Percentiles rank a stretch among this genome's conserved stretches.
Evolutionary conservation across 306 rosid genomes (phyloP).

Genomic region (Lotus japonicus): DNA sequence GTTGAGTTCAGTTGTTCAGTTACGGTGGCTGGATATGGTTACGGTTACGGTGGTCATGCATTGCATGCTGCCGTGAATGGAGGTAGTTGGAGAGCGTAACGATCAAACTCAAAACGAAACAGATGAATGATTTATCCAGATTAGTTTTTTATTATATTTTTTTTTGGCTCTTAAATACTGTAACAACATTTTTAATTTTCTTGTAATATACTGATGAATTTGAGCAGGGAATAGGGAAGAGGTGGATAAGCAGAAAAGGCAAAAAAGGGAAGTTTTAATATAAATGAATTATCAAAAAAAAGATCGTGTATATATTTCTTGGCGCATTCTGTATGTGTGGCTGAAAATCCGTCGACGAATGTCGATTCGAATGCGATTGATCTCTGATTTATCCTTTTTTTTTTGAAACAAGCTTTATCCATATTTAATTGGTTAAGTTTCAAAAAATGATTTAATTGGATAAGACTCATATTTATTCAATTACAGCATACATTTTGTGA

Average conservation of each 20-base stretch:
- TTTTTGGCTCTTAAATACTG: not conserved
- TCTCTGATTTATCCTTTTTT: no score
- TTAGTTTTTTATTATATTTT: not conserved
- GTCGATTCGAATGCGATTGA: not conserved
- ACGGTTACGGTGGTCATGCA: slow-evolving; percentile 36
- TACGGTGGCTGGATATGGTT: not conserved
- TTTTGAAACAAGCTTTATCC: no score
- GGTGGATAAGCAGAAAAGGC: not conserved
- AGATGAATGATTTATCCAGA: slow-evolving; percentile 4
- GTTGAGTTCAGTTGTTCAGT: no score
- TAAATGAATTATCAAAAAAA: not conserved
- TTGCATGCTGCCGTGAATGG: slow-evolving; percentile 31
- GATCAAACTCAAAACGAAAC: slow-evolving; percentile 24
- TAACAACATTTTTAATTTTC: not conserved
- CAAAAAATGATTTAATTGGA: no score
- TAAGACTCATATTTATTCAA: no score
- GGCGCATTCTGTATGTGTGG: not conserved
- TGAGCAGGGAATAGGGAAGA: not conserved
- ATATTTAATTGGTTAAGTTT: no score
- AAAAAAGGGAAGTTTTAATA: not conserved
- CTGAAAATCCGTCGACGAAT: not conserved
- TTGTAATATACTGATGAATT: not conserved
- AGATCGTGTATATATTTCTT: no score
- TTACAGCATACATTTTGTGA: no score
- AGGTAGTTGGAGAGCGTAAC: slow-evolving; percentile 16